These are phyloP conservation scores for Soucietia sequanensis DNA, from an alignment of 805 yeast species.

Conservation along the genomic window DNA sequence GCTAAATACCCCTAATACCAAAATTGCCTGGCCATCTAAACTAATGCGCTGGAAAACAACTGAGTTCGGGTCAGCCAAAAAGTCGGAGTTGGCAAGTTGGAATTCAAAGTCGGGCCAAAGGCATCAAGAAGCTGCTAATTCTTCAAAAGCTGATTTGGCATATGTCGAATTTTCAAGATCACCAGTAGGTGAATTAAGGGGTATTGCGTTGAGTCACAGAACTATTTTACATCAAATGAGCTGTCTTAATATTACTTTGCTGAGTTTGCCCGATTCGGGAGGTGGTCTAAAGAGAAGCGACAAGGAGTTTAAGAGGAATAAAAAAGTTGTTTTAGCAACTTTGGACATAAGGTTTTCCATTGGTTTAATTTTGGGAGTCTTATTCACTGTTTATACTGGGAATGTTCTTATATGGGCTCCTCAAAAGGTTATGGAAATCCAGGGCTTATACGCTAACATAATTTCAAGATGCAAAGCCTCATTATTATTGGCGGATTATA, in stretches of 20 bases:
- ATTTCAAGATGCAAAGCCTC: constrained; percentile 71
- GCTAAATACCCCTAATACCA: constrained; percentile 38
- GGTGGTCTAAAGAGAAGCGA: constrained; percentile 47
- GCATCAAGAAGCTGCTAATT: constrained; percentile 8
- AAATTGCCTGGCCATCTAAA: constrained; percentile 70
- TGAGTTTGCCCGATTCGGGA: constrained; percentile 61
- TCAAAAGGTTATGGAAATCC: constrained; percentile 65
- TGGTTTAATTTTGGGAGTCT: constrained; percentile 79
- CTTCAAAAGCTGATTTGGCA: constrained; percentile 58
- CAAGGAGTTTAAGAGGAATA: constrained; percentile 33
- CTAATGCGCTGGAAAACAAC: constrained; percentile 79
- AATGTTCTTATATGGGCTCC: constrained; percentile 80
- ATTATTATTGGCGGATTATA: constrained; percentile 77
- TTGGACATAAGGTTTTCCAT: constrained; percentile 56
- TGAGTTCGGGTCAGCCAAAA: constrained; percentile 68
- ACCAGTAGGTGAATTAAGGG: constrained; percentile 87
- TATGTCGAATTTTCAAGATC: constrained; percentile 90
- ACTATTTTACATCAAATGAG: constrained; percentile 88
- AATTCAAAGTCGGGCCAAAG: constrained; percentile 12
- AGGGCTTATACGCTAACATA: constrained; percentile 84
- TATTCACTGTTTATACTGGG: constrained; percentile 83
- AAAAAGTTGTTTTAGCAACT: constrained; percentile 53
- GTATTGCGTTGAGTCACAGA: constrained; percentile 89
- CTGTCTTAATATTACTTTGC: constrained; percentile 64
- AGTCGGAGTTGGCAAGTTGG: constrained; percentile 32